Conservation (phyloP, 1,284 basidiomycete species). For the Ceratorhiza oryzae-sativae region DNA sequence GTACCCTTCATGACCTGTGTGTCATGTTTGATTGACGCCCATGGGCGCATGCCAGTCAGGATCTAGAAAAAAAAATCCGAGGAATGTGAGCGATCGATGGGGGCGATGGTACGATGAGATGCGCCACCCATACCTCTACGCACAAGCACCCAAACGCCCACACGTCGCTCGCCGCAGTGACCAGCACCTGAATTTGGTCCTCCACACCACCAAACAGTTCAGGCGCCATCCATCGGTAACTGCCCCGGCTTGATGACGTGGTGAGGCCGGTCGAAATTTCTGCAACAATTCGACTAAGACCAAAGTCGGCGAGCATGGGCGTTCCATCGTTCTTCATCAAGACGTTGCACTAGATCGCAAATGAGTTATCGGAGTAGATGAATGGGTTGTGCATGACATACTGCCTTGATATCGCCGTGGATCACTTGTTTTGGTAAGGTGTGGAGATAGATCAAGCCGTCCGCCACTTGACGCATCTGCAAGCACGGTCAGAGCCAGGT, state of each 20-base stretch:
- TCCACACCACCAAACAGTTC: slow-evolving; percentile 38
- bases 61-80: slow-evolving; percentile 7
- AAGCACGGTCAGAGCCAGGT: neutral
- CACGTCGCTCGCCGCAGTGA: slow-evolving; percentile 32
- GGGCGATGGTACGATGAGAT: neutral
- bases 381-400: slow-evolving; percentile 5
- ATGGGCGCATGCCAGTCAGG: neutral
- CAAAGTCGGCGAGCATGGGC: slow-evolving; percentile 39
- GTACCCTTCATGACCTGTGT: neutral
- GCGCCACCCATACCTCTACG: slow-evolving; percentile 25
- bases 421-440: slow-evolving; percentile 21
- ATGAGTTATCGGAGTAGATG: neutral
- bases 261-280: slow-evolving; percentile 36
- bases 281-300: slow-evolving; percentile 34
- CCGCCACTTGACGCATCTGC: slow-evolving; percentile 39
- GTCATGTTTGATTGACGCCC: slow-evolving; percentile 21
- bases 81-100: neutral
- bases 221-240: slow-evolving; percentile 35
- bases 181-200: slow-evolving; percentile 6
- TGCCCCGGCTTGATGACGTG: slow-evolving; percentile 31
- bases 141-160: slow-evolving; percentile 39
- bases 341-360: slow-evolving; percentile 24
- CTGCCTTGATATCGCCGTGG: slow-evolving; percentile 42
- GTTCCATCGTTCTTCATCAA: slow-evolving; percentile 35
- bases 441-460: slow-evolving; percentile 40